Percentiles rank a stretch among this genome's conserved stretches.
Evolutionary conservation across 2,329 filamentous ascomycete species (phyloP).

Genomic region (Westerdykella sp.): DNA sequence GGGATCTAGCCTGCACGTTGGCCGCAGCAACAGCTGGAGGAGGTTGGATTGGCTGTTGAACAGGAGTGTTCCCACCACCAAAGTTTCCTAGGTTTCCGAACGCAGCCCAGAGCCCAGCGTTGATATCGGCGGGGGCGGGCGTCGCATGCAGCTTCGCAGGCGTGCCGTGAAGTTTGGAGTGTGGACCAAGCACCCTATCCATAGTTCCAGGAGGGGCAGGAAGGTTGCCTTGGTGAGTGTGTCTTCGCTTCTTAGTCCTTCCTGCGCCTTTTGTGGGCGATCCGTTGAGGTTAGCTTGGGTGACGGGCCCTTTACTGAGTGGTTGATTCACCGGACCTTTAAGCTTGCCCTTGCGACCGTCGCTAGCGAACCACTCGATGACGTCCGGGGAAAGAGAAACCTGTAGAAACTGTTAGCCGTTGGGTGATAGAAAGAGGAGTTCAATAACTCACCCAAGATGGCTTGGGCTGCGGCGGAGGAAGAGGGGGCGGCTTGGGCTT

Average conservation of each 20-base stretch:
- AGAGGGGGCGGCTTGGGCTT: constrained; percentile 10
- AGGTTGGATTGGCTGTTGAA: neutral
- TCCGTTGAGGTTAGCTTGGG: constrained; percentile 10
- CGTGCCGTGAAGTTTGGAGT: neutral
- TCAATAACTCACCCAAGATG: neutral
- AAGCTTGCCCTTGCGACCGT: constrained; percentile 26
- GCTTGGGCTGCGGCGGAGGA: constrained; percentile 1
- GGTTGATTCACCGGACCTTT: constrained; percentile 9
- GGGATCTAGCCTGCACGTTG: neutral
- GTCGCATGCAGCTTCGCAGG: neutral
- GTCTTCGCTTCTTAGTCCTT: constrained; percentile 1
- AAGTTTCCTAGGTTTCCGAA: neutral
- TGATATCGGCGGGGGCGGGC: neutral
- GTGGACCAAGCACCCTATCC: neutral
- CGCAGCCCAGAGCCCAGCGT: neutral
- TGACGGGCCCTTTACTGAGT: neutral
- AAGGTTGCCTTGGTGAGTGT: neutral
- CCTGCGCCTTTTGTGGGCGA: constrained; percentile 1
- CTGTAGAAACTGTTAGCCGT: neutral
- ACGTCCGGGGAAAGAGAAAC: constrained; percentile 21
- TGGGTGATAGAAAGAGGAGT: neutral
- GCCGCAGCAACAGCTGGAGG: neutral
- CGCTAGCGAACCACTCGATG: constrained; percentile 29
- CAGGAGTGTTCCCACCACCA: neutral
- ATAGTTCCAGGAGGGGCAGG: neutral